Conservation (phyloP, 805 yeast genomes). For the Metschnikowia chrysomelidarum region DNA sequence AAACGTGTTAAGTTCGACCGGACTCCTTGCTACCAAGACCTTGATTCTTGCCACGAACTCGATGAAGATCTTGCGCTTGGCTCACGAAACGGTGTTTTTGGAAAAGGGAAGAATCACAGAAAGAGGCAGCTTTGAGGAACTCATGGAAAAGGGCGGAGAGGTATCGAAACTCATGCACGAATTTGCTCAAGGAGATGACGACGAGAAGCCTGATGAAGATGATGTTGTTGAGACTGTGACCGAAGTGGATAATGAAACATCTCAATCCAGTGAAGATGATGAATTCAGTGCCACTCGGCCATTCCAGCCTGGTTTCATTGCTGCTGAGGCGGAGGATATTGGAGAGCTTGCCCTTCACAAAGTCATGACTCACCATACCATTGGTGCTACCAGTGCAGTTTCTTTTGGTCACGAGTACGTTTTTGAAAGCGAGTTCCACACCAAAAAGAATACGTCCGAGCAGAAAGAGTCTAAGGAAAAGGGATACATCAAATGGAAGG, state of each 20-base stretch:
- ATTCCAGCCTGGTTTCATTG: slow-evolving; percentile 18
- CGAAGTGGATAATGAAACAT: slow-evolving; percentile 5
- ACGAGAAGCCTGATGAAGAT: slow-evolving; percentile 13
- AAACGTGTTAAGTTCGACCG: slow-evolving; percentile 45
- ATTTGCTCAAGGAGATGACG: slow-evolving; percentile 24
- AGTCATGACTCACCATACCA: slow-evolving; percentile 17
- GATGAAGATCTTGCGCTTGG: slow-evolving; percentile 51
- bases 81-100: slow-evolving; percentile 61
- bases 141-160: slow-evolving; percentile 38
- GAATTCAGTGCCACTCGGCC: slow-evolving; percentile 9
- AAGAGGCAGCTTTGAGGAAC: slow-evolving; percentile 48
- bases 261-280: slow-evolving; percentile 10
- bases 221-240: slow-evolving; percentile 3
- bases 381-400: slow-evolving; percentile 29
- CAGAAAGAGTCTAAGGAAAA: slow-evolving; percentile 18
- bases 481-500: slow-evolving; percentile 30
- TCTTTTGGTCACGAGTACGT: slow-evolving; percentile 34
- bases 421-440: slow-evolving; percentile 26
- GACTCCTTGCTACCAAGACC: slow-evolving; percentile 52
- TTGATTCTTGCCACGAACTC: slow-evolving; percentile 59
- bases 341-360: slow-evolving; percentile 17
- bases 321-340: slow-evolving; percentile 21
- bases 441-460: slow-evolving; percentile 15
- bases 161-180: slow-evolving; percentile 34
- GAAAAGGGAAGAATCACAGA: slow-evolving; percentile 56